Evolutionary conservation across 495 filamentous ascomycete species (phyloP), one percentile per base, ranked within the genome.

Genomic region (Talaromyces wortmannii): DNA sequence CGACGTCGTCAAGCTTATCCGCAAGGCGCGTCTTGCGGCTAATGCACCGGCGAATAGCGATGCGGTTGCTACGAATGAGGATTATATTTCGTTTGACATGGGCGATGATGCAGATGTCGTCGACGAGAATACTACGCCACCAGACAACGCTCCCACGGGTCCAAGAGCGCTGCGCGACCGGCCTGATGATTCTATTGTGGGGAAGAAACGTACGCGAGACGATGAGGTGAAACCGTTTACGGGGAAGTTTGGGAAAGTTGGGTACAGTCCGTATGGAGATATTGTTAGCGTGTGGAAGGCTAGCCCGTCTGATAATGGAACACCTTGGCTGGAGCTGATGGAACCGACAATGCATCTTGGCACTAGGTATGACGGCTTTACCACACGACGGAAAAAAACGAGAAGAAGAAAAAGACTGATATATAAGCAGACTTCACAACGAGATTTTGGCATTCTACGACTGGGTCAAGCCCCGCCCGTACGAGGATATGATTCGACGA

Each of bases 361-460:
- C 36, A 56, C 63, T 17, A 67, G 67, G 71, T 74, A 18, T 57
- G 68, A 23, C 32, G 48, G 7, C 23, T 52, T 52, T 31, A n/a
- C 17, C 30, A 49, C 31, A 6, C 17, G 4, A 47, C 16, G 6
- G 8, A 40, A 11, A 8, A 8, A 23, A 23, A 23, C 23, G 23
- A 23, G 23, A 23, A 1, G 2, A 23, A 23, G 13, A 5, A 1
- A 12, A 52, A 45, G 7, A 36, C 53, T 61, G 46, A 56, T 33
- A 7, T 31, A 2, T 31, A 49, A 33, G 45, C 13, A 75, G 87
- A 67, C 72, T 98, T 7, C 90, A 97, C 65, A 87, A 89, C 58
- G 94, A 81, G 63, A 87, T 97, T 43, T 70, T 86, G n/a, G 88
- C 92, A 53, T 96, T 96, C 65, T 94, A 89, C 62, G 76, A 89